Evolutionary conservation across 768 basidiomycete genomes (phyloP).

Genomic region (Hemileccinum impolitum): DNA sequence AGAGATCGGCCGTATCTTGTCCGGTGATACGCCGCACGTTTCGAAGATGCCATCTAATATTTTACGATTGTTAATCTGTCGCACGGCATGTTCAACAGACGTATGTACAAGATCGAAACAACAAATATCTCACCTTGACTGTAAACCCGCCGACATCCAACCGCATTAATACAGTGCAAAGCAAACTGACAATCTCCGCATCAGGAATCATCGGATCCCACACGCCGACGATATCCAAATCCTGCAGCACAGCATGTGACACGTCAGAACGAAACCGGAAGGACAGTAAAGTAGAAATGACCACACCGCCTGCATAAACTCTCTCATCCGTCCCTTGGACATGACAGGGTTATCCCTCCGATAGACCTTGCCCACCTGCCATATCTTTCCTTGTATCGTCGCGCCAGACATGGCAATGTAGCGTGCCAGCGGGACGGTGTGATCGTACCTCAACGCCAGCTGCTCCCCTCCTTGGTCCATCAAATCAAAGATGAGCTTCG

Average conservation of each 20-base stretch:
- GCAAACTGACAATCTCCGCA: conserved; percentile 80
- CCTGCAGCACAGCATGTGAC: conserved; percentile 53
- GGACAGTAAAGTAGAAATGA: neutral
- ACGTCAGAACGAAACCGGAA: neutral
- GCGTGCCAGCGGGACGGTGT: conserved; percentile 94
- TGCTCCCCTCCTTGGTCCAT: conserved; percentile 98
- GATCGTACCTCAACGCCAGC: conserved; percentile 90
- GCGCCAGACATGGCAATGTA: conserved; percentile 95
- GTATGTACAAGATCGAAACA: neutral
- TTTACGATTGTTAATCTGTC: conserved; percentile 90
- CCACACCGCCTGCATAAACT: conserved; percentile 94
- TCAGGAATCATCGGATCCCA: conserved; percentile 99
- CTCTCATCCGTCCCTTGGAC: conserved; percentile 97
- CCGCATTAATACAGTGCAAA: conserved; percentile 75
- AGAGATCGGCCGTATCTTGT: conserved; percentile 89
- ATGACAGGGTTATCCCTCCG: conserved; percentile 94
- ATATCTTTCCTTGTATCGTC: conserved; percentile 78
- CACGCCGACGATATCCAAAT: conserved; percentile 88
- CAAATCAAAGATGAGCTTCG: conserved; percentile 96
- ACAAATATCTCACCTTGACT: conserved; percentile 65
- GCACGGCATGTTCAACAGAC: conserved; percentile 1
- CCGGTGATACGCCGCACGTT: conserved; percentile 88
- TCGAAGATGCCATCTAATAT: conserved; percentile 96
- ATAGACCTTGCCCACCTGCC: conserved; percentile 99
- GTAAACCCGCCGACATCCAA: conserved; percentile 94